A percentile compares a stretch with the other conserved stretches of the same genome.
Conservation (phyloP, 1,139 yeast species). For the Candida sanyaensis region DNA sequence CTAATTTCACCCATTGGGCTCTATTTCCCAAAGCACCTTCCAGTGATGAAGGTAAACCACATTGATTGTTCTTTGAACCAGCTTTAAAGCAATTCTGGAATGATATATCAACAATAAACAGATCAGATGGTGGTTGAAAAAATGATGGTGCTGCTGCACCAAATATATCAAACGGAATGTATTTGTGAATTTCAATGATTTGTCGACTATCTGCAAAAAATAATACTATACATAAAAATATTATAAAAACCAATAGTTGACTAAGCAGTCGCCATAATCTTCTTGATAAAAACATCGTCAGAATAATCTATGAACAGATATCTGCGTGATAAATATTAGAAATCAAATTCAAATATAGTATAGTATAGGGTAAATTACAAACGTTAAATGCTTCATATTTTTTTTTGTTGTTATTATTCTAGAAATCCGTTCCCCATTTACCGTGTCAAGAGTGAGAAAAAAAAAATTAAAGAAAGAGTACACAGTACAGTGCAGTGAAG, state of each 20-base stretch:
- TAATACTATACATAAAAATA: conserved; percentile 22
- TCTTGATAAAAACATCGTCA: conserved; percentile 8
- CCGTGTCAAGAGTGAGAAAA: no score
- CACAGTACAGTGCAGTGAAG: no score
- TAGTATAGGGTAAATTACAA: no score
- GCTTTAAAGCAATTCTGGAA: conserved; percentile 32
- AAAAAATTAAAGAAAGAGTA: no score
- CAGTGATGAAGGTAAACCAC: conserved; percentile 33
- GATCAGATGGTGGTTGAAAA: conserved; percentile 42
- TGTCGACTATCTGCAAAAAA: conserved; percentile 36
- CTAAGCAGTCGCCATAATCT: conserved; percentile 8
- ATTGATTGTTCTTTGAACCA: conserved; percentile 24
- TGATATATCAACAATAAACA: conserved; percentile 38
- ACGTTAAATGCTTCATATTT: no score
- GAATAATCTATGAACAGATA: no score
- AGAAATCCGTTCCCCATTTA: no score
- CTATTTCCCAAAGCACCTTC: conserved; percentile 35
- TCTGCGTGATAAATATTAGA: no score
- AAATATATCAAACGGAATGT: conserved; percentile 28
- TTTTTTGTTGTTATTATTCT: no score
- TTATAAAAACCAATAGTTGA: conserved; percentile 14
- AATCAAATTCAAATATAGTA: no score
- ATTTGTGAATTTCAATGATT: conserved; percentile 28
- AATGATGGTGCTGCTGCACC: conserved; percentile 30
- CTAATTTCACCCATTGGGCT: conserved; percentile 33